Evolutionary conservation across 2,329 filamentous ascomycete genomes (phyloP), one percentile per base, ranked within the genome.

Genomic region (Sordariomycetes sp.): DNA sequence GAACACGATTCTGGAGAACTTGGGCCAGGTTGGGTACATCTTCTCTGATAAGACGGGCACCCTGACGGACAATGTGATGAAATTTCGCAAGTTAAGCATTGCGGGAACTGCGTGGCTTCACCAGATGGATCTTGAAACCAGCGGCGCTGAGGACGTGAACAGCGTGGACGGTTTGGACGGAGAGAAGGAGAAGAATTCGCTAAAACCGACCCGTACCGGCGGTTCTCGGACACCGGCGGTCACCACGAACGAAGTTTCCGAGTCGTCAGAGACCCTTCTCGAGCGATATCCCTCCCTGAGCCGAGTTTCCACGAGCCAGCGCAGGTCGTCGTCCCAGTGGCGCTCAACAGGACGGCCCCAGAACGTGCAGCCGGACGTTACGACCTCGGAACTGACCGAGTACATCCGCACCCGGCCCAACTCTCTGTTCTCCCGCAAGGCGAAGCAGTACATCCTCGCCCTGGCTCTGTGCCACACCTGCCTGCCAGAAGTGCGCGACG

Each of bases 21-120:
- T 97, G 1, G 92, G 92, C 0, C 93, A 97, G 72, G 84, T 97
- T 60, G 89, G 80, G 63, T 94, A 95, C 66, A 83, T 96, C 22
- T 96, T 97, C 65, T 95, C 90, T 0, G 92, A 97, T 70, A 97
- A 97, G 74, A 97, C 92, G 0, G 92, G 92, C 1, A 97, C 92
- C 0, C 75, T 97, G 63, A 97, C 92, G 1, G 91, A 97, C 65
- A 97, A 97, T 64, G 79, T 90, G 12, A 97, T 97, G 93, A 90
- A 90, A 61, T 97, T 97, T 68, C 87, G 92, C 51, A 96, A 95
- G 69, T 80, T 97, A 71, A 96, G 89, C 64, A 85, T 97, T 35
- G 91, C 89, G 2, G 92, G 92, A 7, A 91, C 89, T 0, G 87
- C 91, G 1, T 96, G 92, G 90, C 75, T 94, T 35, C 92, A 96